Conservation (phyloP, 2,329 filamentous ascomycete genomes). For the Aspergillus bombycis region DNA sequence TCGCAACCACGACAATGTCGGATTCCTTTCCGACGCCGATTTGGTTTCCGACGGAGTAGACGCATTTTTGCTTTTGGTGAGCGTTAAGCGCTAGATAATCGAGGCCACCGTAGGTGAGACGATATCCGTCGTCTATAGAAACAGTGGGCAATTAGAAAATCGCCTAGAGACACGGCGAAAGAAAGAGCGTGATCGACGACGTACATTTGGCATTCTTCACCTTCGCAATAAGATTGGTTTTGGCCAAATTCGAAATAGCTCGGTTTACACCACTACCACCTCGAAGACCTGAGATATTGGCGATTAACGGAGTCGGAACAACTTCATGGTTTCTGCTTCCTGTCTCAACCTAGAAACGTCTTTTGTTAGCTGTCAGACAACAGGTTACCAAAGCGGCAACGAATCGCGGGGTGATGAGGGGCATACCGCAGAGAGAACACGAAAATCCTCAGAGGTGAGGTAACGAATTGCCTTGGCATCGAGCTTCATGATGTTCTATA, state of each 20-base stretch:
- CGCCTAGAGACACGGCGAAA: neutral
- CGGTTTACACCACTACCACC: constrained; percentile 79
- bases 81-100: constrained; percentile 97
- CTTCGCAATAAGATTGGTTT: constrained; percentile 85
- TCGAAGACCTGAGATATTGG: constrained; percentile 78
- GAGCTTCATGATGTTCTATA: constrained; percentile 73
- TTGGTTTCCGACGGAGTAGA: constrained; percentile 92
- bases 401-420: constrained; percentile 26
- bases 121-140: constrained; percentile 79
- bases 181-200: constrained; percentile 6
- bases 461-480: constrained; percentile 93
- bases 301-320: constrained; percentile 87
- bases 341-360: constrained; percentile 72
- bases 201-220: constrained; percentile 88
- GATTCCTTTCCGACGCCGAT: constrained; percentile 97
- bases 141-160: constrained; percentile 11
- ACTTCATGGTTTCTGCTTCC: constrained; percentile 97
- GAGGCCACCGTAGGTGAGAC: constrained; percentile 92
- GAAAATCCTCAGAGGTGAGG: constrained; percentile 90
- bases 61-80: constrained; percentile 74
- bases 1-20: constrained; percentile 92
- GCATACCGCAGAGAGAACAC: constrained; percentile 84
- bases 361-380: constrained; percentile 42
- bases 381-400: constrained; percentile 22
- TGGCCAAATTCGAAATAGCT: constrained; percentile 87